Evolutionary conservation across 2,329 filamentous ascomycete species (phyloP), one percentile per base, ranked within the genome.

Genomic region (Nothopassalora personata): DNA sequence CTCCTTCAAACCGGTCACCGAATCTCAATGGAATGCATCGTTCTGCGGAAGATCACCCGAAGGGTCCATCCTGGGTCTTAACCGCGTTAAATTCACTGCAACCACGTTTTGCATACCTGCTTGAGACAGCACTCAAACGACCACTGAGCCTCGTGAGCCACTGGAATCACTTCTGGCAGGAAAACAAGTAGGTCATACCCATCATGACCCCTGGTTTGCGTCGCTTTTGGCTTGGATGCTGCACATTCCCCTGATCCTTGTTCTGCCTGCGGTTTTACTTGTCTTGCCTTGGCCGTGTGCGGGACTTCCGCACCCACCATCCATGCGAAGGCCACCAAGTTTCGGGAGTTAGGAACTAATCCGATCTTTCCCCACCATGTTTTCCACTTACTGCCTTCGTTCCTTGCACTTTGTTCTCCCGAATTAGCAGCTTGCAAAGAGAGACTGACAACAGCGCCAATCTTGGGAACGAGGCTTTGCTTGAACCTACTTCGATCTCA

Each of bases 401-500:
- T n/a, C n/a, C 33, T 33, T 39, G 43, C n/a, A 39, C n/a, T 34
- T 9, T 30, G 23, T n/a, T 51, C 19, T 11, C 5, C 10, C 34
- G 6, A 19, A 27, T 51, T 30, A 31, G n/a, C 49, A 30, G n/a
- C 34, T n/a, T n/a, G 30, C 18, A 15, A 49, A 28, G 46, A 18
- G 28, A 45, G 54, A 34, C 56, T 57, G 19, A 61, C 59, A 36
- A 56, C 55, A 31, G 54, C 54, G 34, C 53, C 23, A 39, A 58
- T 55, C 27, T 59, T 59, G 63, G 60, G 45, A 49, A 23, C 7
- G 49, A 6, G 13, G n/a, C 11, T 31, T 31, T 18, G 28, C 39
- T 43, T 43, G 39, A 13, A 18, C 6, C 13, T 49, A 28, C 19
- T 51, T 34, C 49, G 49, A 34, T 19, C 27, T 18, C 11, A 33